Percentiles rank a stretch among this genome's conserved stretches.
Conservation (phyloP, 257 asterid genomes). For the Petrea volubilis region DNA sequence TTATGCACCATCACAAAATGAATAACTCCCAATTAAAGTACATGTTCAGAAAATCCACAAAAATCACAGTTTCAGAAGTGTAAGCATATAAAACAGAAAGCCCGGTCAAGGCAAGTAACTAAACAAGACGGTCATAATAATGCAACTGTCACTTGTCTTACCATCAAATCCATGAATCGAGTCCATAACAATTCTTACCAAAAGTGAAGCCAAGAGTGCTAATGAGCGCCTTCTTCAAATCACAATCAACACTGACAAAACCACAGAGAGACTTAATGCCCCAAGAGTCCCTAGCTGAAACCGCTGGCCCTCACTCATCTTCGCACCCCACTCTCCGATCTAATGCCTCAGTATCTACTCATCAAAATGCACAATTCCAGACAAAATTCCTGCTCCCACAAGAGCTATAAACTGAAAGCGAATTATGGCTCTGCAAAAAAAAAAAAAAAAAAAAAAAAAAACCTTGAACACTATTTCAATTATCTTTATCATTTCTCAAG, state of each 20-base stretch:
- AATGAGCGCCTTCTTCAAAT: slow-evolving; percentile 37
- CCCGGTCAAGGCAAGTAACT: not conserved
- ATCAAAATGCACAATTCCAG: not conserved
- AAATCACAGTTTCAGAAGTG: not conserved
- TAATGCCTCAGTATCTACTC: slow-evolving; percentile 15
- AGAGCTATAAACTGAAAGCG: not conserved
- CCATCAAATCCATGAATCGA: not conserved
- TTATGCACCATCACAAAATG: slow-evolving; percentile 3
- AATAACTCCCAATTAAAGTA: not conserved
- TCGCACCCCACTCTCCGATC: not conserved
- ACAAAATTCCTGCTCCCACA: not conserved
- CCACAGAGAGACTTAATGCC: slow-evolving; percentile 31
- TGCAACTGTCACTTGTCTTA: not conserved
- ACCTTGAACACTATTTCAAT: too few species aligned
- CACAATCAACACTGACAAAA: slow-evolving; percentile 34
- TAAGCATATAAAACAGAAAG: not conserved
- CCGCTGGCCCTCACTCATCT: slow-evolving; percentile 32
- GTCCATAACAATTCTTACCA: slow-evolving; percentile 22
- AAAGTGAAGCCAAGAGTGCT: slow-evolving; percentile 35
- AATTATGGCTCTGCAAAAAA: slow-evolving; percentile 20
- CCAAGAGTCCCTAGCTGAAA: slow-evolving; percentile 36
- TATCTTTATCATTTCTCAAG: too few species aligned
- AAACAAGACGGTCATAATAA: not conserved
- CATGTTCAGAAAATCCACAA: not conserved
- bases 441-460: too few species aligned